Percentiles rank a stretch among this genome's conserved stretches.
These are phyloP conservation scores for Breviolum minutum DNA, from an alignment of 73 alveolate species.

Conservation along the genomic window DNA sequence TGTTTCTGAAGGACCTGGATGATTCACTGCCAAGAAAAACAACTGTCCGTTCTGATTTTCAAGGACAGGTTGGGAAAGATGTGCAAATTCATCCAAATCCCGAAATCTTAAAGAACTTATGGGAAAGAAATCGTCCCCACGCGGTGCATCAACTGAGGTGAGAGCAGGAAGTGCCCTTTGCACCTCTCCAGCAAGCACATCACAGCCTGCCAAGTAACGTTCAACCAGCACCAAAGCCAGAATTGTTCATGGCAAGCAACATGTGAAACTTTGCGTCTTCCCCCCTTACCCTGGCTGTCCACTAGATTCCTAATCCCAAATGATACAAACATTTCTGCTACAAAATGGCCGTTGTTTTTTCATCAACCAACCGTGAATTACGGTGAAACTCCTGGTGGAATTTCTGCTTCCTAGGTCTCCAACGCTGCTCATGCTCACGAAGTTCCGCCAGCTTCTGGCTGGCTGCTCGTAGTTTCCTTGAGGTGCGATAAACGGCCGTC, in stretches of 20 bases:
- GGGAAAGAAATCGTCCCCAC: too few relatives aligned
- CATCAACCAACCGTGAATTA: too few relatives aligned
- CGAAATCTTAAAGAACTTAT: too few relatives aligned
- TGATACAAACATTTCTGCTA: too few relatives aligned
- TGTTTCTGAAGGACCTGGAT: neutral
- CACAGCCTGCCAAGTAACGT: conserved; percentile 24
- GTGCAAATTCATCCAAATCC: neutral
- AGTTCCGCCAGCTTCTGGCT: conserved; percentile 40
- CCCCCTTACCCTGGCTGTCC: too few relatives aligned
- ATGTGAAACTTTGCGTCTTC: too few relatives aligned
- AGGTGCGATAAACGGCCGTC: neutral
- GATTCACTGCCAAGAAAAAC: neutral
- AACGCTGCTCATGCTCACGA: conserved; percentile 39
- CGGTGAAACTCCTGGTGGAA: neutral
- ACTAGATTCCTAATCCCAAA: too few relatives aligned
- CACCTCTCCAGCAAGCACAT: conserved; percentile 44
- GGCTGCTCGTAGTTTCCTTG: conserved; percentile 24
- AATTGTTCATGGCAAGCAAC: neutral
- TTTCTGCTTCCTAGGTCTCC: neutral
- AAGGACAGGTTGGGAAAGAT: neutral
- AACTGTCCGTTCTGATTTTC: neutral
- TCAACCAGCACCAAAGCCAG: neutral
- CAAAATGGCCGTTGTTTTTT: too few relatives aligned
- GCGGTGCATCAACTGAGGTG: neutral
- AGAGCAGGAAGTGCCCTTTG: conserved; percentile 1